A percentile compares a stretch with the other conserved stretches of the same genome.
Conservation (phyloP, 2,329 filamentous ascomycete genomes). For the Colletotrichum liriopes region DNA sequence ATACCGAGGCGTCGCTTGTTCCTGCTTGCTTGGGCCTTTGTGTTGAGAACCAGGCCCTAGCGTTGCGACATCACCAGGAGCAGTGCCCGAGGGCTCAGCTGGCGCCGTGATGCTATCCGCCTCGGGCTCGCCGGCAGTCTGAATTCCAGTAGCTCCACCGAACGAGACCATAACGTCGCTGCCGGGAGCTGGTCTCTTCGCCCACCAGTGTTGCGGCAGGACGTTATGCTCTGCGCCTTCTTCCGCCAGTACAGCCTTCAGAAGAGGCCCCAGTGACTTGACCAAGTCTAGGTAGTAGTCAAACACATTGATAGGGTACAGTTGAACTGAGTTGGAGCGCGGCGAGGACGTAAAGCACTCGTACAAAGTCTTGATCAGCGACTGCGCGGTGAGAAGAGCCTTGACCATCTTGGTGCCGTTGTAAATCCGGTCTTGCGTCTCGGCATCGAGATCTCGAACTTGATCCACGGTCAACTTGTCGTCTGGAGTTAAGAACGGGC, state of each 20-base stretch:
- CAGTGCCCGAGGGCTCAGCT: constrained; percentile 50
- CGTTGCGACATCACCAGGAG: constrained; percentile 47
- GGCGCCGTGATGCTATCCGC: constrained; percentile 51
- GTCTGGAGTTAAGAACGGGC: constrained; percentile 71
- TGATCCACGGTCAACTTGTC: constrained; percentile 49
- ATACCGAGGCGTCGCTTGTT: constrained; percentile 62
- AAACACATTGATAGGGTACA: constrained; percentile 84
- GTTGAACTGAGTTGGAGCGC: constrained; percentile 75
- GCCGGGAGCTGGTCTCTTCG: constrained; percentile 37
- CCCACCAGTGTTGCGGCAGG: constrained; percentile 79
- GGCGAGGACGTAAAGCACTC: constrained; percentile 81
- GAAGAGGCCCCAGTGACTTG: constrained; percentile 81
- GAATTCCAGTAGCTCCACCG: constrained; percentile 8
- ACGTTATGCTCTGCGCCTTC: constrained; percentile 82
- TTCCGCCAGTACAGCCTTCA: constrained; percentile 88
- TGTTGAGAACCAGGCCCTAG: constrained; percentile 44
- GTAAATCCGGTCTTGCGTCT: constrained; percentile 60
- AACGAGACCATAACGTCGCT: constrained; percentile 36
- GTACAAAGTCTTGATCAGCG: constrained; percentile 81
- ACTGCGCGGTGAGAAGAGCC: constrained; percentile 82
- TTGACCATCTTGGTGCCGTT: constrained; percentile 86
- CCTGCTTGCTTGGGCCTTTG: constrained; percentile 61
- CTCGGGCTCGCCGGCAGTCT: constrained; percentile 45
- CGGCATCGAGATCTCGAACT: constrained; percentile 55
- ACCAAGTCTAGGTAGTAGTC: constrained; percentile 87